A percentile compares a stretch with the other conserved stretches of the same genome.
These are phyloP conservation scores for Ceratocystiopsis brevicomis DNA, from an alignment of 2,329 filamentous ascomycete species.

Conservation along the genomic window DNA sequence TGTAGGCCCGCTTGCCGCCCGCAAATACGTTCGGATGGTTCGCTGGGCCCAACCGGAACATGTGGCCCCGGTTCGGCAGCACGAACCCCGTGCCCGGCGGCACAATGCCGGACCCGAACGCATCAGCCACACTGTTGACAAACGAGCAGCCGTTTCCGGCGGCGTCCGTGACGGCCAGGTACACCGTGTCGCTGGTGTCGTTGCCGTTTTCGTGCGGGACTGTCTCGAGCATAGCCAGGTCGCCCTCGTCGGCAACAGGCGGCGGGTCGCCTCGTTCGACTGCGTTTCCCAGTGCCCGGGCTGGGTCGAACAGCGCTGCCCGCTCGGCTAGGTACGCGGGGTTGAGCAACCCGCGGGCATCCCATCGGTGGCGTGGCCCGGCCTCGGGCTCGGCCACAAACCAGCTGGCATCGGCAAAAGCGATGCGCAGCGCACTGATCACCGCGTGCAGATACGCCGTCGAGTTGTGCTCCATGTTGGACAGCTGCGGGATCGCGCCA, in stretches of 20 bases:
- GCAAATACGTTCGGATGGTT: constrained; percentile 62
- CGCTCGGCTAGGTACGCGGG: constrained; percentile 53
- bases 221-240: neutral
- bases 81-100: constrained; percentile 78
- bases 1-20: constrained; percentile 73
- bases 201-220: neutral
- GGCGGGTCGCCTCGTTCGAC: too few species aligned
- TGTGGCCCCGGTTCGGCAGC: constrained; percentile 74
- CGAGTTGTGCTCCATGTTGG: constrained; percentile 55
- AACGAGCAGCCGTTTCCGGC: constrained; percentile 81
- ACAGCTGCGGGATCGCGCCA: constrained; percentile 54
- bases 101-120: constrained; percentile 71
- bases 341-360: constrained; percentile 34
- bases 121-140: constrained; percentile 83
- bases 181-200: constrained; percentile 68
- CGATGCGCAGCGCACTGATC: constrained; percentile 73
- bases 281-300: constrained; percentile 32
- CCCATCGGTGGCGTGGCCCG: constrained; percentile 26
- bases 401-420: constrained; percentile 77
- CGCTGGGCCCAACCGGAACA: constrained; percentile 48
- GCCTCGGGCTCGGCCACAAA: constrained; percentile 62
- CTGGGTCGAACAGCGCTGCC: constrained; percentile 35
- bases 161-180: constrained; percentile 68
- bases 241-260: constrained; percentile 26
- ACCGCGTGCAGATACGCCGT: constrained; percentile 62